These are phyloP conservation scores for Ustilago cynodontis DNA, from an alignment of 1,284 basidiomycete genomes.

Conservation along the genomic window DNA sequence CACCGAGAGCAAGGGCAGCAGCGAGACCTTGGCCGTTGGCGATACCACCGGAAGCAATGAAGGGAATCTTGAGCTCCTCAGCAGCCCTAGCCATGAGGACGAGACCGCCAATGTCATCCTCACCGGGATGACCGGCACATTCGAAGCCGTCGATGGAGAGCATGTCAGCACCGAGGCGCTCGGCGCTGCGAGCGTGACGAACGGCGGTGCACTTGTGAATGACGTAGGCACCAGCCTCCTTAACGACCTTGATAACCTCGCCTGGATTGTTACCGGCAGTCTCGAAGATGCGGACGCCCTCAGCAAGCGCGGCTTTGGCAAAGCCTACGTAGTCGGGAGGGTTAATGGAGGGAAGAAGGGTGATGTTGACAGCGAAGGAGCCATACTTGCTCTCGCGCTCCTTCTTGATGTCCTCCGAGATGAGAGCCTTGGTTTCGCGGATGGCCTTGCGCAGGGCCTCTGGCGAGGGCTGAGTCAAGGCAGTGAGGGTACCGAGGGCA, in stretches of 20 bases:
- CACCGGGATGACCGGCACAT: slow-evolving; percentile 92
- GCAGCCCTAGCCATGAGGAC: slow-evolving; percentile 89
- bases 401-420: slow-evolving; percentile 47
- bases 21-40: slow-evolving; percentile 79
- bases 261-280: slow-evolving; percentile 91
- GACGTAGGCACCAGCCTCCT: slow-evolving; percentile 79
- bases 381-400: slow-evolving; percentile 58
- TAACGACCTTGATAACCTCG: slow-evolving; percentile 83
- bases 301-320: slow-evolving; percentile 84
- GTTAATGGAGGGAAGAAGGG: slow-evolving; percentile 86
- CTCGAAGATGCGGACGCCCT: slow-evolving; percentile 89
- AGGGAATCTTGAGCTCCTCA: slow-evolving; percentile 85
- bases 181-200: slow-evolving; percentile 76
- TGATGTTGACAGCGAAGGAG: slow-evolving; percentile 84
- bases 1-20: slow-evolving; percentile 84
- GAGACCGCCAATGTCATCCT: slow-evolving; percentile 92
- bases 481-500: slow-evolving; percentile 88
- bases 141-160: slow-evolving; percentile 73
- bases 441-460: slow-evolving; percentile 87
- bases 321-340: slow-evolving; percentile 91
- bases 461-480: slow-evolving; percentile 85
- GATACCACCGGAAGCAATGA: slow-evolving; percentile 84
- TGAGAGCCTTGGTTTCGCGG: slow-evolving; percentile 76
- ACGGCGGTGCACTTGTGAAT: slow-evolving; percentile 91
- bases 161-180: slow-evolving; percentile 83